phyloP scores from a whole-genome alignment of 352 stramenopile species.

The Saprolegnia diclina region DNA sequence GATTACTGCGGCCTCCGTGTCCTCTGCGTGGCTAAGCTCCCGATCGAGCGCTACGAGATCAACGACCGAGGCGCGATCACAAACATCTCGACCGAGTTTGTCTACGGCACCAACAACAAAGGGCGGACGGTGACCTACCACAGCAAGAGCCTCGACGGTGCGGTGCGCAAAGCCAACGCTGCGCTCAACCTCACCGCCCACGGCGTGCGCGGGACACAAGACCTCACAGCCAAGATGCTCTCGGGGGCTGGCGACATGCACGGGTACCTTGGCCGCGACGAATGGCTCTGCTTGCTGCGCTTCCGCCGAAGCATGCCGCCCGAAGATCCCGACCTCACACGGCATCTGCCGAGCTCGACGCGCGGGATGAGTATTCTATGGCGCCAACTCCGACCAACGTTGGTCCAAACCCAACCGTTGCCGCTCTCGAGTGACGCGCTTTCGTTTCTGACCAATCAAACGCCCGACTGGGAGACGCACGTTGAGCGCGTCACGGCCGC shows the following conservation, averaged over 20 bases:
- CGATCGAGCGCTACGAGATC: conserved; percentile 65
- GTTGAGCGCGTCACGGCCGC: conserved; percentile 56
- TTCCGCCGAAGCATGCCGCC: conserved; percentile 83
- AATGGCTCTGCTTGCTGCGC: conserved; percentile 63
- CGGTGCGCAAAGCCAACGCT: conserved; percentile 50
- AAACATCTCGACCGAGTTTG: conserved; percentile 64
- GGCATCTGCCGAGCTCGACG: conserved; percentile 67
- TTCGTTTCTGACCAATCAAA: conserved; percentile 78
- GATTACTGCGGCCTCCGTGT: conserved; percentile 88
- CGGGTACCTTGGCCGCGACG: conserved; percentile 46
- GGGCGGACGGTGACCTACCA: conserved; percentile 74
- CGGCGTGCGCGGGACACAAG: conserved; percentile 73
- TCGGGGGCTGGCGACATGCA: conserved; percentile 76
- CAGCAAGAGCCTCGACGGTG: conserved; percentile 69
- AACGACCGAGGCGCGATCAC: conserved; percentile 58
- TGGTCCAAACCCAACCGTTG: conserved; percentile 45
- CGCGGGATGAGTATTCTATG: conserved; percentile 89
- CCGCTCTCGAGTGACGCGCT: conserved; percentile 81
- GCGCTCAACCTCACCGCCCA: conserved; percentile 84
- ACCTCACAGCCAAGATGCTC: conserved; percentile 78
- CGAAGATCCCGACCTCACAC: conserved; percentile 78
- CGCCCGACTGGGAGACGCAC: conserved; percentile 81
- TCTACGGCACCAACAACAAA: conserved; percentile 79
- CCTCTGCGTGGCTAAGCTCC: conserved; percentile 77
- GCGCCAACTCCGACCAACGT: conserved; percentile 84